Percentiles rank a stretch among this genome's conserved stretches.
Conservation (phyloP, 768 basidiomycete species). For the Erythrobasidium yunnanense region DNA sequence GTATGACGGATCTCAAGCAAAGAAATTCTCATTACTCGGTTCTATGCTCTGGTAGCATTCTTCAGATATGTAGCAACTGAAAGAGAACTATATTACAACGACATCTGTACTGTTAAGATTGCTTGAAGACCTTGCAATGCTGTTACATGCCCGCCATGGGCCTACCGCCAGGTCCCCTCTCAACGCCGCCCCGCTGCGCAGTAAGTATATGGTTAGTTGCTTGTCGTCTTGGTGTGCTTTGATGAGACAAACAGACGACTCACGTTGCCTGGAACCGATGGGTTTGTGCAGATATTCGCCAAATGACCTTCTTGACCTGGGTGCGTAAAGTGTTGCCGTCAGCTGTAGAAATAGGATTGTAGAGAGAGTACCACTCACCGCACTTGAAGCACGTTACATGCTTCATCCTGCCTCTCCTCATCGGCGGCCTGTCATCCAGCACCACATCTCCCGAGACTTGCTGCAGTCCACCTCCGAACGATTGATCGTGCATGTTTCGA, state of each 20-base stretch:
- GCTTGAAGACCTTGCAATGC: no score
- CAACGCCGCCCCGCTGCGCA: constrained; percentile 15
- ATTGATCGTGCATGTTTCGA: constrained; percentile 1
- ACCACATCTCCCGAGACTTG: constrained; percentile 32
- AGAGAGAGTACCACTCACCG: constrained; percentile 20
- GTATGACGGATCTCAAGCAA: no score
- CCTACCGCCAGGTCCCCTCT: no score
- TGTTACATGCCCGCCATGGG: no score
- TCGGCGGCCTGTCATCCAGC: background rate
- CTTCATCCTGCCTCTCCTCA: constrained; percentile 54
- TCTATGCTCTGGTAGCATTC: no score
- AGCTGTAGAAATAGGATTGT: background rate
- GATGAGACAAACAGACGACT: background rate
- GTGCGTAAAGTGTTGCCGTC: background rate
- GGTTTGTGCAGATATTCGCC: constrained; percentile 79
- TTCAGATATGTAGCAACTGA: no score
- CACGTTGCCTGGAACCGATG: constrained; percentile 23
- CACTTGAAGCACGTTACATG: constrained; percentile 73
- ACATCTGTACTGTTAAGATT: no score
- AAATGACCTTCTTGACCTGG: constrained; percentile 70
- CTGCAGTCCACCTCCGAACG: background rate
- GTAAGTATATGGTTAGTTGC: background rate
- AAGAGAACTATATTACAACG: no score
- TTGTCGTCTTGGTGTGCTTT: background rate
- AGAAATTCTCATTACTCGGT: no score